Conservation (phyloP, 495 filamentous ascomycete genomes). For the Podospora pseudoanserina region DNA sequence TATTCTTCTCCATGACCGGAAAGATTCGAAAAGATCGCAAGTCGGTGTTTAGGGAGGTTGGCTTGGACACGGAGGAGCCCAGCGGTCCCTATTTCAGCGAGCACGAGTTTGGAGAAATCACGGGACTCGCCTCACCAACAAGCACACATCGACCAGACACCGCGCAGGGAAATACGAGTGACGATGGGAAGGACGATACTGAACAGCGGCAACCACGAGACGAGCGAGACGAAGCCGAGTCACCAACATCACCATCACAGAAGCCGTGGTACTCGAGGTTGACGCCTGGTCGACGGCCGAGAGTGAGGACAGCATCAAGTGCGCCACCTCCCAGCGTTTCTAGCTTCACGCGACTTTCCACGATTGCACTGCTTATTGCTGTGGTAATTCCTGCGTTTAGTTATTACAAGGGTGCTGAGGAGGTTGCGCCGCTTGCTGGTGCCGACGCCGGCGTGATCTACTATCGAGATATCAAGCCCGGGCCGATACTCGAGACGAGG, state of each 20-base stretch:
- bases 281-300: constrained; percentile 36
- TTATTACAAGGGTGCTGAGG: constrained; percentile 36
- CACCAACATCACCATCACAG: constrained; percentile 20
- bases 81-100: constrained; percentile 19
- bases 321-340: constrained; percentile 39
- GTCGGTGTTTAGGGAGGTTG: constrained; percentile 47
- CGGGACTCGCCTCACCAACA: constrained; percentile 22
- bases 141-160: constrained; percentile 3
- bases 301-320: constrained; percentile 39
- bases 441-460: constrained; percentile 47
- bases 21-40: constrained; percentile 39
- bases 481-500: constrained; percentile 35
- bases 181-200: constrained; percentile 17
- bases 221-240: constrained; percentile 8
- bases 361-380: constrained; percentile 52
- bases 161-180: constrained; percentile 7
- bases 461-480: constrained; percentile 20
- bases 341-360: constrained; percentile 41
- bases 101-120: constrained; percentile 28
- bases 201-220: constrained; percentile 14
- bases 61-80: constrained; percentile 37
- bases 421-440: constrained; percentile 37
- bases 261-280: constrained; percentile 40
- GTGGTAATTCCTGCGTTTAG: constrained; percentile 48
- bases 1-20: constrained; percentile 31